Evolutionary conservation across 176 grass and related monocot genomes (phyloP), one percentile per base, ranked within the genome.

Genomic region (Elaeis guineensis): DNA sequence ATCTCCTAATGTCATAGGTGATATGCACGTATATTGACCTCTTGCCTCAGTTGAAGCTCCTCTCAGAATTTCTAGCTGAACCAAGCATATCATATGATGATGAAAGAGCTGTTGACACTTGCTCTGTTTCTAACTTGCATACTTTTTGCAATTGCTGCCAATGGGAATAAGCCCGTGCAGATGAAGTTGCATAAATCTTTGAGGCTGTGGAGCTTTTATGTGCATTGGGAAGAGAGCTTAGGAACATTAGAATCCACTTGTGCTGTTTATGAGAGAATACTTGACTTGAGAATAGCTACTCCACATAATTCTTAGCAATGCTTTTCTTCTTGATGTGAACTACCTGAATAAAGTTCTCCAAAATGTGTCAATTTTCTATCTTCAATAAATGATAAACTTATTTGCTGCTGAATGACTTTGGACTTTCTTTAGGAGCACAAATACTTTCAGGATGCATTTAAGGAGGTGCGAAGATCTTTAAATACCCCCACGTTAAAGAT

Each of bases 401-500:
- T 64, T 51, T 28, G 14, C 3, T 54, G 19, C 28, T 6, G 62
- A 16, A 50, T 17, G 24, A 53, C 8, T 25, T 19, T 69, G 35
- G n/a, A 64, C 63, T 14, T 55, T 35, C 5, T 67, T 6, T 26
- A 85, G 89, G 80, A 92, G 62, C 71, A 88, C 30, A 92, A 76
- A 28, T 92, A 87, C 79, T 87, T 87, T 6, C 83, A 92, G 69
- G 89, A 92, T 75, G 83, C 83, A 76, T 92, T 92, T 74, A 84
- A 92, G 69, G 89, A 92, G 69, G 89, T 4, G 89, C 84, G 50
- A 93, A 93, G 59, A 88, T 93, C 72, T 93, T 93, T 50, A 88
- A 93, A 49, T 88, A 88, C 58, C 89, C 83, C 15, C 89, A 93
- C 20, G 89, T 88, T 69, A 87, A 82, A 58, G 73, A 83, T 63